These are phyloP conservation scores for Fusarium sororula DNA, from an alignment of 2,329 filamentous ascomycete species.

Conservation along the genomic window DNA sequence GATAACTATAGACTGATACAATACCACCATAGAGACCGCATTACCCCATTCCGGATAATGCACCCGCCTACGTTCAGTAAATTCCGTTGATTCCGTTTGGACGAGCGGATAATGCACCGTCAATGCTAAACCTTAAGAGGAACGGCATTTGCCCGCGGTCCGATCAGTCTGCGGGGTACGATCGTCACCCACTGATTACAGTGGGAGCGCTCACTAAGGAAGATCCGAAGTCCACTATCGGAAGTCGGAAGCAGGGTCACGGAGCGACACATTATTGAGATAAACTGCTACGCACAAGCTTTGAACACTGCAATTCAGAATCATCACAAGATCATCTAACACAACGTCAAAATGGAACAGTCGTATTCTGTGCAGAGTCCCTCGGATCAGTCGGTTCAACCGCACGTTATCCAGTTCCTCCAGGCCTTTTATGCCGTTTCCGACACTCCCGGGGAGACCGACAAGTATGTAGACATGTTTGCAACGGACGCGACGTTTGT, in stretches of 20 bases:
- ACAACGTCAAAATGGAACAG: conserved; percentile 14
- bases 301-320: not conserved
- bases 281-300: not conserved
- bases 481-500: conserved; percentile 24
- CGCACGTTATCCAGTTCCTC: conserved; percentile 23
- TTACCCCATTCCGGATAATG: conserved; percentile 14
- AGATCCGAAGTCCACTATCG: conserved; percentile 17
- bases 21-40: not conserved
- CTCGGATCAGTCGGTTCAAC: conserved; percentile 16
- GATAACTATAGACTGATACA: not conserved
- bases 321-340: not conserved
- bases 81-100: not conserved
- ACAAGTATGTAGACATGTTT: conserved; percentile 28
- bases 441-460: conserved; percentile 27
- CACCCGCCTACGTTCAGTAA: not conserved
- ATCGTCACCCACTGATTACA: not conserved
- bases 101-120: conserved; percentile 23
- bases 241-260: conserved; percentile 28
- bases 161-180: conserved; percentile 22
- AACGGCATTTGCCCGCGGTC: conserved; percentile 3
- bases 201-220: not conserved
- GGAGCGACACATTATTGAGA: not conserved
- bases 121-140: not conserved
- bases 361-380: conserved; percentile 24
- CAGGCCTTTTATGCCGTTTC: conserved; percentile 21